Conservation (phyloP, 2,329 filamentous ascomycete species). For the Talaromyces verruculosus region DNA sequence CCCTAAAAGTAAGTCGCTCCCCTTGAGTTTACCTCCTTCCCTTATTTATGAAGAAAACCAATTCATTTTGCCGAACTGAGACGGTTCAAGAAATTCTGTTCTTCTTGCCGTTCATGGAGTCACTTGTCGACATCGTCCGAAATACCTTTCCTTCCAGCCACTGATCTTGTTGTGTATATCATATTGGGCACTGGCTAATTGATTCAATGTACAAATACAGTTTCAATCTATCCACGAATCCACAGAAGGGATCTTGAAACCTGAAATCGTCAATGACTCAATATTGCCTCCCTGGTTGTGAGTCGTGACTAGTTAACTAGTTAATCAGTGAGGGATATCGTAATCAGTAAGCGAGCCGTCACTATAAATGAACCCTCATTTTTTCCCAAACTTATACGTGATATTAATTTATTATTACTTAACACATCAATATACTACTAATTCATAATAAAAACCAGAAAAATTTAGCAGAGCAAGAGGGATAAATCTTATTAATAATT, state of each 20-base stretch:
- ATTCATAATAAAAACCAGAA: too few relatives aligned
- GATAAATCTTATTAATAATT: too few relatives aligned
- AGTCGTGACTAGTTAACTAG: too few relatives aligned
- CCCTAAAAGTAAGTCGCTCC: not conserved
- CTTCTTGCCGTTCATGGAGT: constrained; percentile 12
- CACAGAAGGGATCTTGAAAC: not conserved
- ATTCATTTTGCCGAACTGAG: constrained; percentile 17
- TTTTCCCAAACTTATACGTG: too few relatives aligned
- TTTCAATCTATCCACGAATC: not conserved
- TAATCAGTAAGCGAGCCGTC: too few relatives aligned
- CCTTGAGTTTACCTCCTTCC: not conserved
- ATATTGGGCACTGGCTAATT: not conserved
- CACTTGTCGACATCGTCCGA: constrained; percentile 18
- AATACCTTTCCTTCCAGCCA: not conserved
- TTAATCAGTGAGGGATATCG: not conserved
- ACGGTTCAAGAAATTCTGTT: not conserved
- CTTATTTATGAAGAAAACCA: constrained; percentile 9
- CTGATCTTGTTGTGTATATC: not conserved
- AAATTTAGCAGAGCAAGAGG: too few relatives aligned
- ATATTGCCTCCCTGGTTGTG: not conserved
- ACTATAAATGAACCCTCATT: too few relatives aligned
- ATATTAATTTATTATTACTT: too few relatives aligned
- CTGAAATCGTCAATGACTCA: not conserved
- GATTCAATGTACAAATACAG: not conserved
- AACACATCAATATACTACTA: too few relatives aligned